Conservation (phyloP, 768 basidiomycete species). For the Tricholoma bakamatsutake region DNA sequence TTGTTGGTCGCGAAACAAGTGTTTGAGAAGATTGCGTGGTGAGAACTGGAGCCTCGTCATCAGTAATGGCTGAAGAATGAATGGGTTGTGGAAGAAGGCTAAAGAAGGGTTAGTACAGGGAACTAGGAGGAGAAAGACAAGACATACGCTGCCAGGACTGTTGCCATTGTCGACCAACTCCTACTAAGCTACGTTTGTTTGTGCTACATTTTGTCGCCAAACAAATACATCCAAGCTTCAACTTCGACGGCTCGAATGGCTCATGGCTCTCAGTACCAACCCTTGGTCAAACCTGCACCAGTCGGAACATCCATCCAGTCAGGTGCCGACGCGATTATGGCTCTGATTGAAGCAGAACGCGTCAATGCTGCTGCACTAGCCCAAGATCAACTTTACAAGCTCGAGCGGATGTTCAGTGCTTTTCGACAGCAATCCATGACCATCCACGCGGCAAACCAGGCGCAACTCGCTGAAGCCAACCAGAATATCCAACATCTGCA, state of each 20-base stretch:
- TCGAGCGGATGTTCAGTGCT: constrained; percentile 6
- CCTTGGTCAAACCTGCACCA: not conserved
- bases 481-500: constrained; percentile 4
- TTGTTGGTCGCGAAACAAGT: constrained; percentile 43
- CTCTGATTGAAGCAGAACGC: constrained; percentile 17
- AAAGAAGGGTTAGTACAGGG: constrained; percentile 5
- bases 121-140: not conserved
- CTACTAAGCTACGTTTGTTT: constrained; percentile 15
- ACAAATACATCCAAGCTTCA: not conserved
- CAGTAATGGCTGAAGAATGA: constrained; percentile 43
- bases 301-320: constrained; percentile 16
- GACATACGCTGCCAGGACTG: constrained; percentile 75
- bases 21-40: constrained; percentile 28
- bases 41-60: constrained; percentile 56
- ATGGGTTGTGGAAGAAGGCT: constrained; percentile 69
- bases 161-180: constrained; percentile 26
- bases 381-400: constrained; percentile 6
- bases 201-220: not conserved
- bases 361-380: constrained; percentile 9
- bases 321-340: constrained; percentile 16
- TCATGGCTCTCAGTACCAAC: constrained; percentile 1
- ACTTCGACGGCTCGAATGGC: not conserved
- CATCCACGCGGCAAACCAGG: constrained; percentile 6
- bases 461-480: not conserved
- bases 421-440: constrained; percentile 6